Conservation (phyloP, 2,329 filamentous ascomycete species). For the Paraconiothyrium brasiliense region DNA sequence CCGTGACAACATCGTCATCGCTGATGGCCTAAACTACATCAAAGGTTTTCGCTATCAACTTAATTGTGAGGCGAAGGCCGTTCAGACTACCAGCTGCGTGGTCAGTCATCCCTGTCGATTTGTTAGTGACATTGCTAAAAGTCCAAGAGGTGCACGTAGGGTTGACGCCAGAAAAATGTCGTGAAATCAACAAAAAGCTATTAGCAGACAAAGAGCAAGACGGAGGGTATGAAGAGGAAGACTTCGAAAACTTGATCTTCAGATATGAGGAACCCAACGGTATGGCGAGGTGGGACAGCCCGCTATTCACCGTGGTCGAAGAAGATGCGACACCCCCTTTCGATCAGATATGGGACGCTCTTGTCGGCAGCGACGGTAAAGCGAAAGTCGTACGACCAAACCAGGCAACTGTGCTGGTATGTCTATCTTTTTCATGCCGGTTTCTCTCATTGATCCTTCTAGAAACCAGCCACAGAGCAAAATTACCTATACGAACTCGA, state of each 20-base stretch:
- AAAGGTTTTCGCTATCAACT: slow-evolving; percentile 90
- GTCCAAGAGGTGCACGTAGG: slow-evolving; percentile 65
- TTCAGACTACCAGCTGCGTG: slow-evolving; percentile 78
- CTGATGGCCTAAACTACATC: slow-evolving; percentile 87
- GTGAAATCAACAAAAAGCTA: slow-evolving; percentile 67
- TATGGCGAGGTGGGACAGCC: slow-evolving; percentile 86
- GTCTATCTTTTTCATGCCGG: slow-evolving; percentile 17
- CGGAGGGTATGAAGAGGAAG: slow-evolving; percentile 64
- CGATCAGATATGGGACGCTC: slow-evolving; percentile 76
- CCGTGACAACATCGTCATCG: slow-evolving; percentile 78
- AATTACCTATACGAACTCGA: slow-evolving; percentile 86
- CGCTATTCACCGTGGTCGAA: slow-evolving; percentile 80
- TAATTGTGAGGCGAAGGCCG: slow-evolving; percentile 83
- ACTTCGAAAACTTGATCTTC: slow-evolving; percentile 83
- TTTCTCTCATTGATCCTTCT: slow-evolving; percentile 17
- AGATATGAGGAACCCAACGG: slow-evolving; percentile 87
- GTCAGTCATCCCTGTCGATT: slow-evolving; percentile 53
- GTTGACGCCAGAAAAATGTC: slow-evolving; percentile 64
- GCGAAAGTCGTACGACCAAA: slow-evolving; percentile 76
- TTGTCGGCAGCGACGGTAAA: slow-evolving; percentile 69
- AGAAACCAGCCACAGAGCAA: slow-evolving; percentile 68
- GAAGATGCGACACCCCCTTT: slow-evolving; percentile 76
- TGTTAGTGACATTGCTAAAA: slow-evolving; percentile 38
- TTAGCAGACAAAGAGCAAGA: slow-evolving; percentile 53
- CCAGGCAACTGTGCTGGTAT: slow-evolving; percentile 73